Percentiles rank a stretch among this genome's conserved stretches.
phyloP scores from a whole-genome alignment of 2,329 filamentous ascomycete species.

The Cladophialophora carrionii region DNA sequence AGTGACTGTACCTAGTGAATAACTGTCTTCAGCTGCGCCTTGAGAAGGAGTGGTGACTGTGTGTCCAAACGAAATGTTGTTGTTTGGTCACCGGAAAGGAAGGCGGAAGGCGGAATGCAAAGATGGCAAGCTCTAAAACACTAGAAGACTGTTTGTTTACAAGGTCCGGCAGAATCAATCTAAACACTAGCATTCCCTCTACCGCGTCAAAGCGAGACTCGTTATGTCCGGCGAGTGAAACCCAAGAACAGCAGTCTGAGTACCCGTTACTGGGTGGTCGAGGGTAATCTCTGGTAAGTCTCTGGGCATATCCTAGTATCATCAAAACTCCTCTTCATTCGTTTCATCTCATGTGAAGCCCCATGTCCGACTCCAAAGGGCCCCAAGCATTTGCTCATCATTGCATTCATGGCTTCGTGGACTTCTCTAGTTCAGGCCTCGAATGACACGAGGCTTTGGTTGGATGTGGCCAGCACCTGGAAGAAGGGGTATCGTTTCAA shows the following conservation, averaged over 20 bases:
- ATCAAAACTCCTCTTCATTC: neutral
- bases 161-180: constrained; percentile 13
- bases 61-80: constrained; percentile 9
- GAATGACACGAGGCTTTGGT: constrained; percentile 5
- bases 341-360: constrained; percentile 5
- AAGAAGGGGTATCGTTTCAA: constrained; percentile 12
- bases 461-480: constrained; percentile 3
- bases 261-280: neutral
- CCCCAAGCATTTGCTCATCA: neutral
- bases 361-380: neutral
- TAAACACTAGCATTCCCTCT: neutral
- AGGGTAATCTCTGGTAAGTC: neutral
- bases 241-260: neutral
- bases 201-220: neutral
- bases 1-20: constrained; percentile 1
- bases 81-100: neutral
- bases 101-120: constrained; percentile 8
- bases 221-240: neutral
- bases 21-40: neutral
- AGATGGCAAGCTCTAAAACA: neutral
- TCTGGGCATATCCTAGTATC: neutral
- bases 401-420: constrained; percentile 2
- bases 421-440: neutral
- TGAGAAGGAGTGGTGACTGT: neutral
- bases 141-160: neutral